Conservation (phyloP, 2,329 filamentous ascomycete genomes). For the Trichoderma semiorbis region DNA sequence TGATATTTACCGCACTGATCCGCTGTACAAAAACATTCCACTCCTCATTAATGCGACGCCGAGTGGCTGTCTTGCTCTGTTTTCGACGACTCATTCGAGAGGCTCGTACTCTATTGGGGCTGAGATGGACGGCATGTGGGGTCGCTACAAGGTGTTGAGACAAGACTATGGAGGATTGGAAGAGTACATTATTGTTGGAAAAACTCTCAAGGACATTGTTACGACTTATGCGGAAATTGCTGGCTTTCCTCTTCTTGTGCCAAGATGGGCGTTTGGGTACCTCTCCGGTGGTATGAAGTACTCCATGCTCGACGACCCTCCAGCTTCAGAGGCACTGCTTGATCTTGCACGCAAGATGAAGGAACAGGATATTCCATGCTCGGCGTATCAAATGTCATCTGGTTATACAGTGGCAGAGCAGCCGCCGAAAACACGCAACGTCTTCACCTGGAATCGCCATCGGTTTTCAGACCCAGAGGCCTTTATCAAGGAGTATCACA, state of each 20-base stretch:
- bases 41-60: constrained; percentile 66
- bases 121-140: constrained; percentile 75
- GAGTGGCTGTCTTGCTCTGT: constrained; percentile 61
- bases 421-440: constrained; percentile 66
- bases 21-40: constrained; percentile 73
- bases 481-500: constrained; percentile 60
- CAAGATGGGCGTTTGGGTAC: constrained; percentile 71
- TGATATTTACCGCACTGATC: constrained; percentile 66
- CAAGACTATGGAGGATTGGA: constrained; percentile 71
- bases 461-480: constrained; percentile 65
- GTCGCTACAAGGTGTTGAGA: constrained; percentile 69
- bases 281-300: constrained; percentile 62
- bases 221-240: constrained; percentile 63
- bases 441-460: constrained; percentile 63
- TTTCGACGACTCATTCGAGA: constrained; percentile 63
- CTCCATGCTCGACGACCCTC: constrained; percentile 47
- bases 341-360: constrained; percentile 60
- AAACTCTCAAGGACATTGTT: constrained; percentile 64
- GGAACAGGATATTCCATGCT: constrained; percentile 65
- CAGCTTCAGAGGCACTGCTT: constrained; percentile 56
- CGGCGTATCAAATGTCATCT: constrained; percentile 68
- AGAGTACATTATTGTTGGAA: constrained; percentile 65
- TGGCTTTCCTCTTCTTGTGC: constrained; percentile 64
- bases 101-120: constrained; percentile 65
- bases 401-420: constrained; percentile 67